Percentiles rank a stretch among this genome's conserved stretches.
These are phyloP conservation scores for Neurospora sp. DNA, from an alignment of 495 filamentous ascomycete species.

Conservation along the genomic window DNA sequence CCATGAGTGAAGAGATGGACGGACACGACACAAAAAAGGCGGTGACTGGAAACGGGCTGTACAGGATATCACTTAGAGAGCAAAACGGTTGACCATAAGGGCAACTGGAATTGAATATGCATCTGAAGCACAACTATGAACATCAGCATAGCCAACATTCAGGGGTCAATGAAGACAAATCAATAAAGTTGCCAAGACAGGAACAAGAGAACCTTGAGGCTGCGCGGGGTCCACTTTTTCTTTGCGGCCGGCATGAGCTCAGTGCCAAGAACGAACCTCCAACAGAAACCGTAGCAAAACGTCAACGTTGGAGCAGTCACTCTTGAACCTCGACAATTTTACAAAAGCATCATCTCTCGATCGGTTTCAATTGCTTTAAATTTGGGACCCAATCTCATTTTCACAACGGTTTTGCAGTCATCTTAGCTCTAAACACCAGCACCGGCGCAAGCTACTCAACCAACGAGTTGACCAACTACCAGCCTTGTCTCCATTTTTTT, in stretches of 20 bases:
- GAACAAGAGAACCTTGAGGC: not conserved
- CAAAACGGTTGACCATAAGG: not conserved
- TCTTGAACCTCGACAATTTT: not conserved
- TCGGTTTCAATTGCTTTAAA: not conserved
- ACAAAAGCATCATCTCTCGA: not conserved
- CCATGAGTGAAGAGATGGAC: not conserved
- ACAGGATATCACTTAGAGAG: not conserved
- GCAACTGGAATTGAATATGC: not conserved
- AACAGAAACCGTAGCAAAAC: not conserved
- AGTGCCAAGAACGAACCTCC: not conserved
- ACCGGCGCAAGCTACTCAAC: not conserved
- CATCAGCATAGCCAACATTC: not conserved
- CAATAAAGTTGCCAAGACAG: not conserved
- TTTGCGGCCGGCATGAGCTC: not conserved
- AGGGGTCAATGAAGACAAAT: not conserved
- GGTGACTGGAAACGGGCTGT: not conserved
- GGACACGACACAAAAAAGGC: not conserved
- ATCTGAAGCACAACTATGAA: not conserved
- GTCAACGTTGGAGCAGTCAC: not conserved
- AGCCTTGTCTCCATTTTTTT: not conserved
- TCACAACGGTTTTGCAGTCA: not conserved
- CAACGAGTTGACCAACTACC: not conserved
- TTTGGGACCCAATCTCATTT: not conserved
- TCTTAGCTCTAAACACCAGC: not conserved
- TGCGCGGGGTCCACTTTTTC: not conserved